phyloP scores from a whole-genome alignment of 805 yeast genomes.

The Kurtzmaniella cleridarum region DNA sequence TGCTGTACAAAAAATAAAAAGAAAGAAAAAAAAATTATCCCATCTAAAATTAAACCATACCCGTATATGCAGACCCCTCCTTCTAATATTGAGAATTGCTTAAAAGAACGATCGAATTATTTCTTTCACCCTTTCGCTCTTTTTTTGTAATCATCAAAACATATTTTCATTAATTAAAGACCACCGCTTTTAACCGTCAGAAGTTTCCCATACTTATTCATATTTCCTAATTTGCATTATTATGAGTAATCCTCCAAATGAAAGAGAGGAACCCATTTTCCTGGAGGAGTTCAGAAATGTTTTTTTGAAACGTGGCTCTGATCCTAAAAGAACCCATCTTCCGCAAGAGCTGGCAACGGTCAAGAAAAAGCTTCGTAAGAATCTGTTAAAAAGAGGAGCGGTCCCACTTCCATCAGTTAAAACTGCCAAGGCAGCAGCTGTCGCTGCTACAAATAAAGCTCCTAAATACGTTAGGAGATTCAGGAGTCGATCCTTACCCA shows the following conservation, averaged over 20 bases:
- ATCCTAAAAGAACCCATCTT: conserved; percentile 9
- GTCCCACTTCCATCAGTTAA: conserved; percentile 10
- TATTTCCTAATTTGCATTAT: not conserved
- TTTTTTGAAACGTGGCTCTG: conserved; percentile 14
- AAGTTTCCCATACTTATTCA: not conserved
- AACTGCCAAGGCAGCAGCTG: conserved; percentile 8
- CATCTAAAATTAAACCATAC: too few species aligned
- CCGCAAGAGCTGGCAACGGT: conserved; percentile 6
- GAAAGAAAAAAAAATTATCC: too few species aligned
- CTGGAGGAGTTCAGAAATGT: conserved; percentile 28
- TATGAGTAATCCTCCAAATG: conserved; percentile 23
- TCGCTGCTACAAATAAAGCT: conserved; percentile 14
- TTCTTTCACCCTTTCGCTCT: not conserved
- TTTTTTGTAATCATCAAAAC: too few species aligned
- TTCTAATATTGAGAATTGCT: conserved; percentile 1
- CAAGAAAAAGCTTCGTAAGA: conserved; percentile 4
- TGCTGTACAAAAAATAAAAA: too few species aligned
- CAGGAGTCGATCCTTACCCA: conserved; percentile 38
- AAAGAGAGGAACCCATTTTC: conserved; percentile 27
- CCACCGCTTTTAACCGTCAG: too few species aligned
- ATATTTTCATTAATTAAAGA: too few species aligned
- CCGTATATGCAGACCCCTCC: not conserved
- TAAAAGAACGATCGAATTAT: conserved; percentile 3
- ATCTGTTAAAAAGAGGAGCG: conserved; percentile 8
- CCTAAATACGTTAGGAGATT: conserved; percentile 32